phyloP scores from a whole-genome alignment of 2,329 filamentous ascomycete species.

The Pseudovirgaria hyperparasitica region DNA sequence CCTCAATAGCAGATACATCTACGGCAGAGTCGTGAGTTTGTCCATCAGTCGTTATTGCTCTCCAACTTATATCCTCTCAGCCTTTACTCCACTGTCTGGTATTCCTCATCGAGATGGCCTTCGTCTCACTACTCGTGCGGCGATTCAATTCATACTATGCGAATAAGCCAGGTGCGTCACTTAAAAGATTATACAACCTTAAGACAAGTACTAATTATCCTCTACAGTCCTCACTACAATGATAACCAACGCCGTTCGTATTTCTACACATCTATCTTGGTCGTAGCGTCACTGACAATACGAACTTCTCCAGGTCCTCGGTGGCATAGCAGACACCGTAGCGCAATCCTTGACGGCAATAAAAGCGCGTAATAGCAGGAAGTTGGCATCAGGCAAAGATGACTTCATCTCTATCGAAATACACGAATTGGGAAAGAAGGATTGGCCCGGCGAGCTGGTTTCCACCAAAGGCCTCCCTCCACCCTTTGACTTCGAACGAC shows the following conservation, averaged over 20 bases:
- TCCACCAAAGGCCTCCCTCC: constrained; percentile 53
- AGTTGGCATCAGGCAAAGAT: constrained; percentile 47
- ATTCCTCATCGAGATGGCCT: constrained; percentile 77
- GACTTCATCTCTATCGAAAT: constrained; percentile 78
- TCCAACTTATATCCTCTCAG: constrained; percentile 33
- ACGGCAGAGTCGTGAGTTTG: constrained; percentile 55
- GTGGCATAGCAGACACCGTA: constrained; percentile 90
- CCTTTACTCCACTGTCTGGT: constrained; percentile 77
- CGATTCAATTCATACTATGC: constrained; percentile 94
- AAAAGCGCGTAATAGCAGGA: constrained; percentile 52
- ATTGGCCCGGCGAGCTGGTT: constrained; percentile 55
- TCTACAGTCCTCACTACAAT: constrained; percentile 82
- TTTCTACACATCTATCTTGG: constrained; percentile 4
- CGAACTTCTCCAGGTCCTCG: constrained; percentile 52
- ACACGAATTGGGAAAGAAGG: constrained; percentile 72
- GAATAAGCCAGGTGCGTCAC: constrained; percentile 59
- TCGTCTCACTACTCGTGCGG: constrained; percentile 67
- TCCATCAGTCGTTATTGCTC: constrained; percentile 5
- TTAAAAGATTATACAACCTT: background rate
- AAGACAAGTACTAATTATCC: constrained; percentile 8
- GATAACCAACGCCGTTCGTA: constrained; percentile 82
- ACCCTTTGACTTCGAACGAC: constrained; percentile 87
- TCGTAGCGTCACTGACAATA: constrained; percentile 6
- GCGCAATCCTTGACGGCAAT: constrained; percentile 86
- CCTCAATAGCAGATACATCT: constrained; percentile 61